These are phyloP conservation scores for Mucor sp. DNA, from an alignment of 371 early-diverging fungal species.

Conservation along the genomic window DNA sequence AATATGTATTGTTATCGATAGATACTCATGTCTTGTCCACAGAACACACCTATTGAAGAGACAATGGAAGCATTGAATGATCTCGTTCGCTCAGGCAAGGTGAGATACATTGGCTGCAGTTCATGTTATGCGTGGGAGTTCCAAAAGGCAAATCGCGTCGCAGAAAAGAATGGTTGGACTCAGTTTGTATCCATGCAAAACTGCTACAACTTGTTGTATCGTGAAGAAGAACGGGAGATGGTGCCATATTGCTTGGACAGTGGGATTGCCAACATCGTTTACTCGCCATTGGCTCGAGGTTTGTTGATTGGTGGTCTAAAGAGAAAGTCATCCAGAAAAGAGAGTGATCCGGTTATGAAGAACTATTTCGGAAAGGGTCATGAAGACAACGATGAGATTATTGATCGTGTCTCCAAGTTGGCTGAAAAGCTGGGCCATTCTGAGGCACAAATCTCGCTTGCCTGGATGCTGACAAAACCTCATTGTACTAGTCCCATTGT, in stretches of 20 bases:
- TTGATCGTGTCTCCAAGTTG: slow-evolving; percentile 20
- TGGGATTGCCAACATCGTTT: slow-evolving; percentile 41
- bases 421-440: slow-evolving; percentile 11
- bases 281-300: slow-evolving; percentile 41
- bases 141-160: slow-evolving; percentile 29
- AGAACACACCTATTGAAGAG: slow-evolving; percentile 45
- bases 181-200: slow-evolving; percentile 48
- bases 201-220: slow-evolving; percentile 46
- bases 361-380: slow-evolving; percentile 7
- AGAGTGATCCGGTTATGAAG: background rate
- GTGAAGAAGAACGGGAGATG: slow-evolving; percentile 62
- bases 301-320: slow-evolving; percentile 15
- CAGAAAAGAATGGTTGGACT: slow-evolving; percentile 49
- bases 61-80: slow-evolving; percentile 57
- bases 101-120: slow-evolving; percentile 44
- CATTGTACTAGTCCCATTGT: slow-evolving; percentile 47
- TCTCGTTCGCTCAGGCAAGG: slow-evolving; percentile 46
- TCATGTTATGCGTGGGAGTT: slow-evolving; percentile 34
- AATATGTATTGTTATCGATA: background rate
- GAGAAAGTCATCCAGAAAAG: slow-evolving; percentile 3
- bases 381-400: slow-evolving; percentile 8
- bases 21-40: no score
- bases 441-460: slow-evolving; percentile 38
- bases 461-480: slow-evolving; percentile 47
- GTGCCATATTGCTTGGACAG: slow-evolving; percentile 39